Evolutionary conservation across 1,284 basidiomycete species (phyloP), one percentile per base, ranked within the genome.

Genomic region (Marasmius fiardii): DNA sequence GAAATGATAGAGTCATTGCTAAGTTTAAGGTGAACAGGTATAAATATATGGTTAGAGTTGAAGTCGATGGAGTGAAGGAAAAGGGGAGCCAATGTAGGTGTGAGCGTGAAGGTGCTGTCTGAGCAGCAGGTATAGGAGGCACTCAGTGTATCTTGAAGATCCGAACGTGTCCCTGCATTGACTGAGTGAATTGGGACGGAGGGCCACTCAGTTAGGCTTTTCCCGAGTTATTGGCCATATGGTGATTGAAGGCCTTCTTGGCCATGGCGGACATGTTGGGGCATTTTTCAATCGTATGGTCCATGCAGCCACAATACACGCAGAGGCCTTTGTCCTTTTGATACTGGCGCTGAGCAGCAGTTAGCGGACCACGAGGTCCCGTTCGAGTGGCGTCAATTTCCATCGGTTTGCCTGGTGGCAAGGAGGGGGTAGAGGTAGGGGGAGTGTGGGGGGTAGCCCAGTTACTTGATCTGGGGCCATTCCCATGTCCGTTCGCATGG

Each of bases 21-120:
- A 5, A 35, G 18, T 1, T 26, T 12, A 14, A 26, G 43, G 39
- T 41, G 43, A 43, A 67, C 34, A 33, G 64, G 56, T 37, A 72
- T 60, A 47, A 71, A 67, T 49, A 72, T 70, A 63, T 72, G 70
- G 43, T 57, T 48, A 18, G 63, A 44, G 39, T 12, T 11, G 43
- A 20, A 4, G 43, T 6, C 58, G 57, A 47, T 58, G 51, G 2
- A 57, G 18, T 39, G 41, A 52, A 51, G 51, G 24, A 58, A 43
- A 10, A n/a, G 18, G 58, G 58, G 51, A 47, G 43, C 23, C 16
- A 24, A 1, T 21, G 20, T 20, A 2, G n/a, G 12, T n/a, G 2
- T 44, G 20, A 44, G 43, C 2, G 3, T 16, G 6, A n/a, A 44
- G 23, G 23, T 44, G 43, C 23, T 20, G 43, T 28, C 12, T 18